Conservation (phyloP, 768 basidiomycete species). For the Hygrocybe punicea region DNA sequence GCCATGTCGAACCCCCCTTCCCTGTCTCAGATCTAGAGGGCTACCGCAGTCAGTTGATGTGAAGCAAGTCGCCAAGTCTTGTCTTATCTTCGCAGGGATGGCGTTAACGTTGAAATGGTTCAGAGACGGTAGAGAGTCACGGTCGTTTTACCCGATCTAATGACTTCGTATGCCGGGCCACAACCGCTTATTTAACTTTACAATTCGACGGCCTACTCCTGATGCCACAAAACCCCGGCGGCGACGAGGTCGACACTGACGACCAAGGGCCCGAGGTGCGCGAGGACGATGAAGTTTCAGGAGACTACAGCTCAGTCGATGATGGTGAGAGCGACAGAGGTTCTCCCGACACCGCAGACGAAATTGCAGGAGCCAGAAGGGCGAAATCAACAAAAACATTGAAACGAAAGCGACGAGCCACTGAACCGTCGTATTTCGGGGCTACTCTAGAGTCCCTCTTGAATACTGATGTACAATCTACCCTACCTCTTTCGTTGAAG, state of each 20-base stretch:
- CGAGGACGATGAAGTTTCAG: conserved; percentile 13
- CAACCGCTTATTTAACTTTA: too few species aligned
- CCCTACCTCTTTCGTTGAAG: conserved; percentile 73
- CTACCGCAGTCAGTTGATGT: too few species aligned
- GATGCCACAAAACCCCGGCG: conserved; percentile 51
- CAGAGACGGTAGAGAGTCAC: background rate
- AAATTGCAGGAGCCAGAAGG: conserved; percentile 52
- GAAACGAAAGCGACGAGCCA: conserved; percentile 81
- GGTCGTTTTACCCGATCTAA: too few species aligned
- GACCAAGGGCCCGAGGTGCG: conserved; percentile 25
- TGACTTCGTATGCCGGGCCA: too few species aligned
- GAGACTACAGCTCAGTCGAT: conserved; percentile 21
- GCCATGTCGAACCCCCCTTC: conserved; percentile 7
- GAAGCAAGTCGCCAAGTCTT: background rate
- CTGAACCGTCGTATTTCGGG: conserved; percentile 70
- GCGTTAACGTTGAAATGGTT: background rate
- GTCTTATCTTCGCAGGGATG: background rate
- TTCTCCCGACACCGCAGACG: conserved; percentile 57
- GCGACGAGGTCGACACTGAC: conserved; percentile 29
- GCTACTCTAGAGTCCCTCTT: conserved; percentile 69
- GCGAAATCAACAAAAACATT: conserved; percentile 74
- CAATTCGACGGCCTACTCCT: background rate
- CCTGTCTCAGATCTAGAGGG: too few species aligned
- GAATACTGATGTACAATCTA: conserved; percentile 65
- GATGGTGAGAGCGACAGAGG: conserved; percentile 23